Evolutionary conservation across 345 rosid species (phyloP), one percentile per base, ranked within the genome.

Genomic region (Populus simonii): DNA sequence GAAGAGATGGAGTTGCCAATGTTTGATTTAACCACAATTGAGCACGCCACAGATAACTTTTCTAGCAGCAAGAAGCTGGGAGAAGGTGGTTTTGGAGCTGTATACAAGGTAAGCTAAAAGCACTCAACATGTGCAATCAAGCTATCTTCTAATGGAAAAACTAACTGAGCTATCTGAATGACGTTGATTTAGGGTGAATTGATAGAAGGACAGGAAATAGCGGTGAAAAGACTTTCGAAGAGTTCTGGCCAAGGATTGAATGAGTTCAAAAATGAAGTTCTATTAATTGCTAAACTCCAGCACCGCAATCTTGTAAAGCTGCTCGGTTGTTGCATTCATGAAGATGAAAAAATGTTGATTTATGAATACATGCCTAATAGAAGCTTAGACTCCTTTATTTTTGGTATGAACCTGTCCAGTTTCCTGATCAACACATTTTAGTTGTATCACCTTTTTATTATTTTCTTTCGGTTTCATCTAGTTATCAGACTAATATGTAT

Each of bases 341-440:
- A 10, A 71, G 63, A 71, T 16, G 74, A 71, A 51, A 51, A 23
- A 51, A 71, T 71, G 41, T 18, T 71, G 1, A 41, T 71, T 8
- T 71, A 51, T 49, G 74, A 71, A 51, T 70, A n/a, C 55, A 70
- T 70, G 73, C 55, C 73, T 2, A 70, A 41, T 17, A 70, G 13
- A n/a, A 70, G 73, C 73, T 70, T 70, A 7, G 73, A 70, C 55
- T 70, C 2, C 31, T 70, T 70, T 12, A 70, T 70, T 41, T 70
- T 70, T 43, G 73, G 73, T 70, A 5, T 13, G 41, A 17, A 12
- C 70, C 38, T 66, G 38, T 66, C 68, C 35, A 5, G 16, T 43
- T 10, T 43, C 10, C 66, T 2, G 66, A 61, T 9, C 5, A 22
- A 23, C 22, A 61, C 12, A 61, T 22, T 22, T 11, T 22, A 61